Percentiles rank a stretch among this genome's conserved stretches.
Conservation (phyloP, 2,329 filamentous ascomycete species). For the Pleoardoris graminearum region DNA sequence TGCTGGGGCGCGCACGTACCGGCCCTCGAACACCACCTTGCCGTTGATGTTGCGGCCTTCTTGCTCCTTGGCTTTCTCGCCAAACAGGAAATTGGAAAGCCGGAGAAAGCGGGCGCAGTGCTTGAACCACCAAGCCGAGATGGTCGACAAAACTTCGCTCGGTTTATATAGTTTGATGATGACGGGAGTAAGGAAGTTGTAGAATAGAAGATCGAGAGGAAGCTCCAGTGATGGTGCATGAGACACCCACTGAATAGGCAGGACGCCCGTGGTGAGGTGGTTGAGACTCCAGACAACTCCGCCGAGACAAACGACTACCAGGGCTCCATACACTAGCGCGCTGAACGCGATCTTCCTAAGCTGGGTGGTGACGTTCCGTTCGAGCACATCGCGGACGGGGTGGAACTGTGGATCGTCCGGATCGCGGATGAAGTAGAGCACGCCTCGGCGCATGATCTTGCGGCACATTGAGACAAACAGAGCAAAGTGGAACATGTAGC, state of each 20-base stretch:
- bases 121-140: constrained; percentile 97
- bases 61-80: constrained; percentile 77
- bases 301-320: constrained; percentile 90
- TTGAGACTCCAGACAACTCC: constrained; percentile 94
- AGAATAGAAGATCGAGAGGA: constrained; percentile 89
- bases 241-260: constrained; percentile 92
- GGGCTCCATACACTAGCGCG: constrained; percentile 88
- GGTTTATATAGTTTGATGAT: constrained; percentile 83
- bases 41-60: constrained; percentile 68
- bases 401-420: constrained; percentile 98
- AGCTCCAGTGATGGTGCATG: constrained; percentile 93
- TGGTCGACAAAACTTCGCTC: constrained; percentile 76
- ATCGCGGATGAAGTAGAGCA: constrained; percentile 96
- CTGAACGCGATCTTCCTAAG: constrained; percentile 96
- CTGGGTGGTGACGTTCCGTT: constrained; percentile 89
- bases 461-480: constrained; percentile 98
- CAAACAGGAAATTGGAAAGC: constrained; percentile 91
- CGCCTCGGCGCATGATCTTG: constrained; percentile 93
- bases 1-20: constrained; percentile 87
- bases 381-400: constrained; percentile 92
- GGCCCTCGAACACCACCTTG: constrained; percentile 68
- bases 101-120: constrained; percentile 78
- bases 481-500: constrained; percentile 99
- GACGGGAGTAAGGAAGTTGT: constrained; percentile 93
- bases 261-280: constrained; percentile 67